A percentile compares a stretch with the other conserved stretches of the same genome.
Evolutionary conservation across 108 stramenopile species (phyloP).

Genomic region (Nitzschia putrida): DNA sequence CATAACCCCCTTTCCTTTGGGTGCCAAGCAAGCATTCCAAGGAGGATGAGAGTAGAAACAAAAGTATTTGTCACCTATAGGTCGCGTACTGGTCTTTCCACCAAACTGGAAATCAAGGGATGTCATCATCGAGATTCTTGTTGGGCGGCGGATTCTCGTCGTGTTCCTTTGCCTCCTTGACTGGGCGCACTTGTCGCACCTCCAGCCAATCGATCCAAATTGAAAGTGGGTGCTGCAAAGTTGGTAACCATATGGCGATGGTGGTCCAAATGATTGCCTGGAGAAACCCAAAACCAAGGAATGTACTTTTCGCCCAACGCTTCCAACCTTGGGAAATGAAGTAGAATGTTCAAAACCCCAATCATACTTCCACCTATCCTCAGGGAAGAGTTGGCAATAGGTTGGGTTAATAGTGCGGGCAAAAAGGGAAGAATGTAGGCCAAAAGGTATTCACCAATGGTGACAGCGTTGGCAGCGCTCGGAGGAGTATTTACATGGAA

Average conservation of each 20-base stretch:
- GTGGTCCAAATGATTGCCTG: slow-evolving; percentile 43
- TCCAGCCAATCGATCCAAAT: slow-evolving; percentile 29
- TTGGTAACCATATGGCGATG: slow-evolving; percentile 34
- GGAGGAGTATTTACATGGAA: slow-evolving; percentile 31
- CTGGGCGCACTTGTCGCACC: too few relatives aligned
- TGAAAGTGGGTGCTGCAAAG: slow-evolving; percentile 45
- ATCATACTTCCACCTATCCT: slow-evolving; percentile 4
- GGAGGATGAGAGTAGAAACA: too few relatives aligned
- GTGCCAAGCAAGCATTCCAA: too few relatives aligned
- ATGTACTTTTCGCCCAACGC: slow-evolving; percentile 4
- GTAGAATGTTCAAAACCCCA: slow-evolving; percentile 26
- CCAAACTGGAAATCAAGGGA: too few relatives aligned
- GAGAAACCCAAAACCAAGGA: slow-evolving; percentile 34
- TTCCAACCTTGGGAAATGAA: slow-evolving; percentile 43
- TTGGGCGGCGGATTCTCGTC: too few relatives aligned
- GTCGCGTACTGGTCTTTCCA: too few relatives aligned
- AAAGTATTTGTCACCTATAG: too few relatives aligned
- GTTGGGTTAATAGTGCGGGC: slow-evolving; percentile 3
- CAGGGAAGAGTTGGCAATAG: neutral
- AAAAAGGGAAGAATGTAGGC: slow-evolving; percentile 44
- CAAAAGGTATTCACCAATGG: slow-evolving; percentile 29
- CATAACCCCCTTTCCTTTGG: too few relatives aligned
- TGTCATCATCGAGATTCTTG: too few relatives aligned
- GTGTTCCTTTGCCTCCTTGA: too few relatives aligned
- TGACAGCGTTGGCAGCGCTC: slow-evolving; percentile 42